Conservation (phyloP, 1,139 yeast genomes). For the Kodamaea alishanica region DNA sequence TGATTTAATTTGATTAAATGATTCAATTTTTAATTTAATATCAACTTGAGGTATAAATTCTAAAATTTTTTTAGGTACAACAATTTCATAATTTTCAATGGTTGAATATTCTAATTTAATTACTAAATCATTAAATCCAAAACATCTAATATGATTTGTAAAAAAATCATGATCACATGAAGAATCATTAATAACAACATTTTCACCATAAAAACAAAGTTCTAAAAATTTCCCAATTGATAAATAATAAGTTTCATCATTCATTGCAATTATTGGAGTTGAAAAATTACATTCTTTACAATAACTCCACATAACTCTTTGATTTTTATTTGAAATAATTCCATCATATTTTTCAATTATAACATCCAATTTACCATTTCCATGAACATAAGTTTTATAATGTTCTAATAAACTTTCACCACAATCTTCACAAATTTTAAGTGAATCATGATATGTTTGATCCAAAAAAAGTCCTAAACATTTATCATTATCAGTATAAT, state of each 20-base stretch:
- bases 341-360: slow-evolving; percentile 55
- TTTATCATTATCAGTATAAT: slow-evolving; percentile 86
- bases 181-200: slow-evolving; percentile 40
- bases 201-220: slow-evolving; percentile 72
- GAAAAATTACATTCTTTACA: slow-evolving; percentile 76
- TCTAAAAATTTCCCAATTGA: slow-evolving; percentile 94
- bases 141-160: slow-evolving; percentile 76
- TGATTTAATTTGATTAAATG: slow-evolving; percentile 50
- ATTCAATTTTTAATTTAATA: slow-evolving; percentile 63
- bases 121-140: slow-evolving; percentile 77
- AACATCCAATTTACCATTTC: slow-evolving; percentile 76
- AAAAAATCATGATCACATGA: slow-evolving; percentile 75
- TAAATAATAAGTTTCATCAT: slow-evolving; percentile 82
- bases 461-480: slow-evolving; percentile 88
- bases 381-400: slow-evolving; percentile 85
- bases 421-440: slow-evolving; percentile 74
- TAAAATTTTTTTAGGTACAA: slow-evolving; percentile 70
- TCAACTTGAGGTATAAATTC: slow-evolving; percentile 74
- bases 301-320: slow-evolving; percentile 84
- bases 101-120: slow-evolving; percentile 74
- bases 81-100: slow-evolving; percentile 72
- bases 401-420: slow-evolving; percentile 71
- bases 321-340: slow-evolving; percentile 54
- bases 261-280: slow-evolving; percentile 82
- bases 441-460: slow-evolving; percentile 67